Evolutionary conservation across 2,329 filamentous ascomycete species (phyloP), one percentile per base, ranked within the genome.

Genomic region (Colletotrichum eremochloae): DNA sequence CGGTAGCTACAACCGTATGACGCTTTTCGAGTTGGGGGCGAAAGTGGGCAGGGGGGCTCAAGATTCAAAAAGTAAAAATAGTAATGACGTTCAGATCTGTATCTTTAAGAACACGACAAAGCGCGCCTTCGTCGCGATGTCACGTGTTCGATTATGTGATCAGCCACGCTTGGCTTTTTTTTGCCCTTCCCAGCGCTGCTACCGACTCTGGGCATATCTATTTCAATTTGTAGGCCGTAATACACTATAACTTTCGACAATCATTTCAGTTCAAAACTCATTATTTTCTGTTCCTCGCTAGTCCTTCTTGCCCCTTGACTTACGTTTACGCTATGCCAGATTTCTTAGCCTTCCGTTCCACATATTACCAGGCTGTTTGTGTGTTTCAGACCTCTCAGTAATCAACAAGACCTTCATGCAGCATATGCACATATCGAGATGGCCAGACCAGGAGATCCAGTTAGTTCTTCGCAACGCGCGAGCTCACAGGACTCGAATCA

Each of bases 51-150:
- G 38, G 65, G 29, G 65, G 29, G 57, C 31, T 60, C 12, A 12
- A 8, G 31, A 42, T 29, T 58, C 18, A 38, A 36, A 67, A 46
- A 46, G 56, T 11, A n/a, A 3, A 44, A 6, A 6, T 20, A 46
- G 44, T 62, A 48, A 53, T 67, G 65, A 67, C 65, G 65, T 55
- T 53, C 36, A 36, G 65, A 46, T 31, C 42, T n/a, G n/a, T n/a
- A 53, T 56, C 48, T 38, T 61, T 20, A 57, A 20, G 48, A 60
- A 38, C 53, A 56, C 66, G 46, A 69, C 66, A 69, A 69, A 31
- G 48, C 63, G 60, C 61, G 58, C 12, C n/a, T 48, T 14, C 33
- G 65, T 68, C 66, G 70, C 70, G 70, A 52, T 29, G 61, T 72
- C 70, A 53, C 70, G 62, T 68, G 65, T 11, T 20, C 2, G 4